These are phyloP conservation scores for Trichoderma erinaceum DNA, from an alignment of 495 filamentous ascomycete species.

Conservation along the genomic window DNA sequence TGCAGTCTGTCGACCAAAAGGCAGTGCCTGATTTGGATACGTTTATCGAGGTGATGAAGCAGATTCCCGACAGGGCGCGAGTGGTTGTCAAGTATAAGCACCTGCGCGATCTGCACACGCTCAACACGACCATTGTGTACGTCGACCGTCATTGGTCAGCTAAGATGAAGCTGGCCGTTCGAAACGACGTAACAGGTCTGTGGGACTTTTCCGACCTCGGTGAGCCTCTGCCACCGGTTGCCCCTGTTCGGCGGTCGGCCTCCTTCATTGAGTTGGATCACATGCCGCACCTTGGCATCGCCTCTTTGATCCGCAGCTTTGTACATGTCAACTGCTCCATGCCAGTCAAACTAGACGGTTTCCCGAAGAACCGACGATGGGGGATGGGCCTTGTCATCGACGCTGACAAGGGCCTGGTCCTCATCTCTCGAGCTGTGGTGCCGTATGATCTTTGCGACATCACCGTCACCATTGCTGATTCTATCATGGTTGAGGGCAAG, in stretches of 20 bases:
- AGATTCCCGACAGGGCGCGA: constrained; percentile 79
- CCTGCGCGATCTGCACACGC: constrained; percentile 86
- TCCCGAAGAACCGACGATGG: constrained; percentile 84
- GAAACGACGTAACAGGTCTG: constrained; percentile 83
- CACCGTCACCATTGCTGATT: constrained; percentile 89
- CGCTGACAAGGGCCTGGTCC: constrained; percentile 88
- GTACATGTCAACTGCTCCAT: constrained; percentile 86
- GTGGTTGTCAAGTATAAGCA: constrained; percentile 95
- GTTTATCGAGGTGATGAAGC: constrained; percentile 88
- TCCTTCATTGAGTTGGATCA: constrained; percentile 88
- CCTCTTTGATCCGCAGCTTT: constrained; percentile 89
- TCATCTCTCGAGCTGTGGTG: constrained; percentile 87
- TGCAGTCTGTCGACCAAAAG: constrained; percentile 82
- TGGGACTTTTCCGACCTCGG: constrained; percentile 92
- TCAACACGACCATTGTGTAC: constrained; percentile 85
- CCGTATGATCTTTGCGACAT: constrained; percentile 97
- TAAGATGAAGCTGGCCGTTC: constrained; percentile 87
- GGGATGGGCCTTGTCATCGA: constrained; percentile 95
- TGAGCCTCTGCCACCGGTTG: constrained; percentile 66
- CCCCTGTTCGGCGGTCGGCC: constrained; percentile 66
- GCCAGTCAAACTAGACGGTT: constrained; percentile 94
- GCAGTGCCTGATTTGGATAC: constrained; percentile 78
- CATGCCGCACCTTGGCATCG: constrained; percentile 80
- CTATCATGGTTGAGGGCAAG: constrained; percentile 86
- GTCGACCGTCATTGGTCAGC: constrained; percentile 92